These are phyloP conservation scores for Triticum turgidum DNA, from an alignment of 176 grass and related monocot species.

Conservation along the genomic window DNA sequence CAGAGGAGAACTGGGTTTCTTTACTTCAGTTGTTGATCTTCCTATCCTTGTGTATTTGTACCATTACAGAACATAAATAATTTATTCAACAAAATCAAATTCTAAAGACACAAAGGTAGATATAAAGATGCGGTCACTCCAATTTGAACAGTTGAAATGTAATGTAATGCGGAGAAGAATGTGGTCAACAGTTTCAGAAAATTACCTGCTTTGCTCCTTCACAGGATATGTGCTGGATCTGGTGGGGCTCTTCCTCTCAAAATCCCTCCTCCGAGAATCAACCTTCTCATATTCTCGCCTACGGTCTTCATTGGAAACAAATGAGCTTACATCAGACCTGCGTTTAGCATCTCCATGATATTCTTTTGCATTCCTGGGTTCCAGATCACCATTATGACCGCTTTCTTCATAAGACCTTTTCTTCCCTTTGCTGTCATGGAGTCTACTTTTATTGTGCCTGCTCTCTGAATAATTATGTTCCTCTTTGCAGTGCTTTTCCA, in stretches of 20 bases:
- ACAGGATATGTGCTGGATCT: slow-evolving; percentile 26
- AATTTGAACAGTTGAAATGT: neutral
- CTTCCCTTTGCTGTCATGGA: slow-evolving; percentile 36
- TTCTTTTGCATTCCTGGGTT: slow-evolving; percentile 32
- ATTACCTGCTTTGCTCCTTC: slow-evolving; percentile 50
- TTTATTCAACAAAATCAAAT: neutral
- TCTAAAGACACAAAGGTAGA: neutral
- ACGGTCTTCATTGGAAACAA: slow-evolving; percentile 28
- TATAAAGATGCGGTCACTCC: neutral
- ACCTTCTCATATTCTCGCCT: slow-evolving; percentile 38
- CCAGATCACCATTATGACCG: slow-evolving; percentile 11
- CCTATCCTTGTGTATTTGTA: neutral
- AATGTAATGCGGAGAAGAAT: slow-evolving; percentile 2
- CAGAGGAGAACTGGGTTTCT: neutral
- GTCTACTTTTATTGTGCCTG: slow-evolving; percentile 33
- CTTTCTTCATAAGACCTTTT: slow-evolving; percentile 45
- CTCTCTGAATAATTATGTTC: slow-evolving; percentile 24
- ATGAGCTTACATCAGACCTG: slow-evolving; percentile 15
- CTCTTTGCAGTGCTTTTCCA: slow-evolving; percentile 31
- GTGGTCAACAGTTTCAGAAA: neutral
- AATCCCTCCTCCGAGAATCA: slow-evolving; percentile 37
- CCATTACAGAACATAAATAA: neutral
- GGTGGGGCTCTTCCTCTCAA: slow-evolving; percentile 33
- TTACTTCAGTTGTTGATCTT: neutral
- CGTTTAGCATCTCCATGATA: slow-evolving; percentile 28